Evolutionary conservation across 2,329 filamentous ascomycete genomes (phyloP).

Genomic region (Aspergillus fischeri): DNA sequence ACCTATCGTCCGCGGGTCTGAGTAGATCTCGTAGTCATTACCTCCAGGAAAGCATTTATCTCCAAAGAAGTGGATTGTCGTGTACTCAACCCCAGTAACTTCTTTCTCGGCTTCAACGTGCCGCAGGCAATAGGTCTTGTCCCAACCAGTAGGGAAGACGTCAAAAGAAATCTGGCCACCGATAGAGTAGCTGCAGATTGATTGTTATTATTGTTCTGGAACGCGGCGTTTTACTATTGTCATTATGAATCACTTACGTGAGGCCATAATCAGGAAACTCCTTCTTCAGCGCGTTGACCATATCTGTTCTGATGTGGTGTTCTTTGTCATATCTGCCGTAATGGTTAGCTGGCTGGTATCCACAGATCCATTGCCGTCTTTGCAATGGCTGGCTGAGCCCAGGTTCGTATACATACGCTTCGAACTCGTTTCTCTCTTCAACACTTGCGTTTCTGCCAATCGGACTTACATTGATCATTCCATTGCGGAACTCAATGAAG

Average conservation of each 20-base stretch:
- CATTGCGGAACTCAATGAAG: constrained; percentile 64
- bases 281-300: constrained; percentile 73
- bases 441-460: constrained; percentile 73
- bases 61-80: constrained; percentile 93
- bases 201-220: background rate
- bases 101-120: constrained; percentile 81
- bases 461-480: constrained; percentile 64
- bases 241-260: constrained; percentile 59
- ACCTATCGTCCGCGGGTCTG: constrained; percentile 74
- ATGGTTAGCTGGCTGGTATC: constrained; percentile 8
- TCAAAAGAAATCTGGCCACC: constrained; percentile 98
- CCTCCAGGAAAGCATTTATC: constrained; percentile 90
- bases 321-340: constrained; percentile 64
- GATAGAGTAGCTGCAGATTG: constrained; percentile 69
- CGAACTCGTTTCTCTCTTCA: constrained; percentile 76
- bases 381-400: background rate
- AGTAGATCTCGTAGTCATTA: constrained; percentile 94
- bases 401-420: constrained; percentile 46
- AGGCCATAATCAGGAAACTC: constrained; percentile 78
- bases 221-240: background rate
- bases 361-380: background rate
- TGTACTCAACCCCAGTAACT: constrained; percentile 62
- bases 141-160: constrained; percentile 94
- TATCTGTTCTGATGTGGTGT: constrained; percentile 69
- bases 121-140: constrained; percentile 94